Percentiles rank a stretch among this genome's conserved stretches.
Conservation (phyloP, 805 yeast genomes). For the Starmerella potacharoeniae region DNA sequence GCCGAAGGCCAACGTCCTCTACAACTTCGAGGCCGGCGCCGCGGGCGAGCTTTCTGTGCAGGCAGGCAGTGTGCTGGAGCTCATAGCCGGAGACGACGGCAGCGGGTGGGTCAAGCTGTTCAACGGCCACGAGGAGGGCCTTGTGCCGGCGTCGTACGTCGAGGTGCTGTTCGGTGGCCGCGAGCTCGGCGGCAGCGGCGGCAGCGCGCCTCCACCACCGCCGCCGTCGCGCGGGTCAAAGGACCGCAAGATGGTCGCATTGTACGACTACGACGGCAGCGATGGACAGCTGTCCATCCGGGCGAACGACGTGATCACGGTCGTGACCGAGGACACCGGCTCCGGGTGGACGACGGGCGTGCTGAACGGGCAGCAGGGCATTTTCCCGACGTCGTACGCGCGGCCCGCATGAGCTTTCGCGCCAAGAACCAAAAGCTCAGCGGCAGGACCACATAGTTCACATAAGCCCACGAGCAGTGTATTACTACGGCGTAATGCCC, state of each 20-base stretch:
- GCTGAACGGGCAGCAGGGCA: conserved; percentile 49
- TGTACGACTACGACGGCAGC: conserved; percentile 64
- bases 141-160: conserved; percentile 77
- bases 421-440: too few species aligned
- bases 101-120: conserved; percentile 73
- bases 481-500: too few species aligned
- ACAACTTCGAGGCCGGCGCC: conserved; percentile 55
- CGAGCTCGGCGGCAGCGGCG: background rate
- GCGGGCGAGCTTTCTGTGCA: conserved; percentile 58
- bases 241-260: conserved; percentile 36
- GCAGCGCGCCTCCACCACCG: conserved; percentile 49
- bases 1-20: conserved; percentile 30
- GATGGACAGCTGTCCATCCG: conserved; percentile 63
- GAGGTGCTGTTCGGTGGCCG: conserved; percentile 32
- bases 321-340: conserved; percentile 57
- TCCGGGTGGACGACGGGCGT: conserved; percentile 95
- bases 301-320: conserved; percentile 62
- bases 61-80: conserved; percentile 49
- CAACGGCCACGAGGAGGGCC: conserved; percentile 53
- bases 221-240: conserved; percentile 47
- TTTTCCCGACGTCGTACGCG: conserved; percentile 73
- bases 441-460: too few species aligned
- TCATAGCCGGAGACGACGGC: conserved; percentile 67
- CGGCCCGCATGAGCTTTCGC: conserved; percentile 2
- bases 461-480: too few species aligned